Evolutionary conservation across 2,329 filamentous ascomycete genomes (phyloP).

Genomic region (Trichophyton benhamiae): DNA sequence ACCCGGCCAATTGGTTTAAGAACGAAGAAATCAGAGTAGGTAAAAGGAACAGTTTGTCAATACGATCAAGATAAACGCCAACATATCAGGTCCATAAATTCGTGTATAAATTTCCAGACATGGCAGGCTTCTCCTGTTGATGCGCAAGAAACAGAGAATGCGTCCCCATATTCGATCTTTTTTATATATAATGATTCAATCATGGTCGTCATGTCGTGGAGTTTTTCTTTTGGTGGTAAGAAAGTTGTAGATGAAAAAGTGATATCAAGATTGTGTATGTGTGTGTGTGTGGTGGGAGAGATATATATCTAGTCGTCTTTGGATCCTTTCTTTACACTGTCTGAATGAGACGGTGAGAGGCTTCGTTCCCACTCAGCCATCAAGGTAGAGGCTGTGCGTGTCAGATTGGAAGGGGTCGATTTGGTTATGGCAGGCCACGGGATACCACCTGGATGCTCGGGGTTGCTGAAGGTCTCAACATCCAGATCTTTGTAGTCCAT

Average conservation of each 20-base stretch:
- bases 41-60: neutral
- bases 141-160: neutral
- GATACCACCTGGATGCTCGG: constrained; percentile 30
- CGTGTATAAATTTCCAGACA: neutral
- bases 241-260: neutral
- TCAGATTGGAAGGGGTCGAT: constrained; percentile 62
- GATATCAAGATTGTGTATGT: neutral
- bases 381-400: constrained; percentile 68
- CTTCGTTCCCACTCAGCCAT: constrained; percentile 88
- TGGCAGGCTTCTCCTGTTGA: neutral
- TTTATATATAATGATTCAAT: neutral
- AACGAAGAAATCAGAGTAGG: neutral
- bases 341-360: constrained; percentile 38
- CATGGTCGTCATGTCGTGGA: neutral
- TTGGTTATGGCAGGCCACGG: constrained; percentile 61
- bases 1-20: neutral
- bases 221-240: neutral
- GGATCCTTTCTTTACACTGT: neutral
- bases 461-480: constrained; percentile 19
- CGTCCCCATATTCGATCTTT: neutral
- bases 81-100: neutral
- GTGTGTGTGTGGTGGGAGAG: too few species aligned
- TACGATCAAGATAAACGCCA: neutral
- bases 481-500: constrained; percentile 25
- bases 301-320: neutral